Evolutionary conservation across 192 early-diverging fungal genomes (phyloP), one percentile per base, ranked within the genome.

Genomic region (Paraglomus occultum): DNA sequence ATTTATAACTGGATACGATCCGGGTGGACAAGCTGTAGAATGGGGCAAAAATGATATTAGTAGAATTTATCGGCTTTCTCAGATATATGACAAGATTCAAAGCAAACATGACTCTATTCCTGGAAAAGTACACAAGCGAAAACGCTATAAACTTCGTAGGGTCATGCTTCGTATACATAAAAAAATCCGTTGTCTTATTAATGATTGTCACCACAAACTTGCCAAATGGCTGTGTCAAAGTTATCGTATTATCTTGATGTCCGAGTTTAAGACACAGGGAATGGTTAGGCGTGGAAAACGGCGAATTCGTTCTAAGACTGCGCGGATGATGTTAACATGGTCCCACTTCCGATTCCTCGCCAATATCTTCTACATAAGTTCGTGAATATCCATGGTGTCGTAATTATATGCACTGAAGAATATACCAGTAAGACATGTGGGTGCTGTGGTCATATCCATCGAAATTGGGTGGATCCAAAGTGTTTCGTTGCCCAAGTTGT

Each of bases 141-240:
- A 59, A 59, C 6, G 23, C n/a, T 59, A 59, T 59, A 59, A n/a
- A 59, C n/a, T 59, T 9, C 23, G 43, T 5, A 5, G n/a, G 5
- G 57, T 59, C 43, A 59, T 59, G 23, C n/a, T 59, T 4, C 23
- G 57, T n/a, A 59, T 59, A 18, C 61, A 63, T 45, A n/a, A 63
- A 8, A 63, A 45, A 20, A n/a, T 63, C 6, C 11, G 23, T 45
- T 39, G 8, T 46, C 15, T 53, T 8, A 15, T 53, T 53, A 5
- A 53, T 53, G 15, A 53, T 8, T 53, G 51, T 53, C 15, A 53
- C n/a, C n/a, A n/a, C n/a, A n/a, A n/a, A n/a, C n/a, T n/a, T n/a
- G n/a, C n/a, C n/a, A n/a, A n/a, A n/a, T 63, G 23, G 57, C 39
- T 59, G 6, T 59, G 57, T n/a, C 6, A 59, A 59, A 63, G 22